Conservation (phyloP, 169 alveolate species). For the Cryptosporidium sp. region DNA sequence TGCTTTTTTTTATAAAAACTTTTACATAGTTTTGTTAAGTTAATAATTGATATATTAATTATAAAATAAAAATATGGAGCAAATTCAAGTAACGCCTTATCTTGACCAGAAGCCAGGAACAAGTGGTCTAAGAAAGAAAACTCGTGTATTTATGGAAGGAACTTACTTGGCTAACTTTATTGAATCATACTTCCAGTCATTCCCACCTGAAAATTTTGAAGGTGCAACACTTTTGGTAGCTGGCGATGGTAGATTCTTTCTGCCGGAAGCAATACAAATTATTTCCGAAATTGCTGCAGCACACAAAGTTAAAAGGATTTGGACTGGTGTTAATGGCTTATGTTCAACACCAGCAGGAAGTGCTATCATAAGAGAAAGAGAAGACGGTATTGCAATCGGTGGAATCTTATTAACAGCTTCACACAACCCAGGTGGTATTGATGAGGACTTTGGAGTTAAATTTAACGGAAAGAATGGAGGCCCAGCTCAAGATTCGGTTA, state of each 20-base stretch:
- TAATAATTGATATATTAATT: neutral
- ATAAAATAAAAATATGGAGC: constrained; percentile 72
- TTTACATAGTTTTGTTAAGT: neutral
- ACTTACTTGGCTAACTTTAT: constrained; percentile 88
- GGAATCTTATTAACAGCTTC: constrained; percentile 94
- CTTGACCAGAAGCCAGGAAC: constrained; percentile 92
- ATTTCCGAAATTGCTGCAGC: constrained; percentile 89
- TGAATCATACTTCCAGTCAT: constrained; percentile 85
- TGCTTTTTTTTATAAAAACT: neutral
- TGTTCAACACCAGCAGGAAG: constrained; percentile 95
- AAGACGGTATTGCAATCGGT: constrained; percentile 89
- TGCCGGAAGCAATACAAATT: constrained; percentile 83
- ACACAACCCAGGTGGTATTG: constrained; percentile 96
- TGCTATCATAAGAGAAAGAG: constrained; percentile 89
- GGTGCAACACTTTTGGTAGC: constrained; percentile 88
- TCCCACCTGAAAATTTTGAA: constrained; percentile 82
- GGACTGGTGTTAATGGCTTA: constrained; percentile 90
- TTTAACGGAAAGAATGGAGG: constrained; percentile 93
- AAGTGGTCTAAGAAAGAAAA: constrained; percentile 91
- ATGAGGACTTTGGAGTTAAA: constrained; percentile 95
- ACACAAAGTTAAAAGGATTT: constrained; percentile 84
- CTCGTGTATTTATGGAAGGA: constrained; percentile 83
- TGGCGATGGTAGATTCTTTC: constrained; percentile 92
- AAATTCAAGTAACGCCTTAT: constrained; percentile 85
- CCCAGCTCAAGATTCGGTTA: constrained; percentile 90